Percentiles rank a stretch among this genome's conserved stretches.
These are phyloP conservation scores for Globisporangium canariense DNA, from an alignment of 352 stramenopile species.

Conservation along the genomic window DNA sequence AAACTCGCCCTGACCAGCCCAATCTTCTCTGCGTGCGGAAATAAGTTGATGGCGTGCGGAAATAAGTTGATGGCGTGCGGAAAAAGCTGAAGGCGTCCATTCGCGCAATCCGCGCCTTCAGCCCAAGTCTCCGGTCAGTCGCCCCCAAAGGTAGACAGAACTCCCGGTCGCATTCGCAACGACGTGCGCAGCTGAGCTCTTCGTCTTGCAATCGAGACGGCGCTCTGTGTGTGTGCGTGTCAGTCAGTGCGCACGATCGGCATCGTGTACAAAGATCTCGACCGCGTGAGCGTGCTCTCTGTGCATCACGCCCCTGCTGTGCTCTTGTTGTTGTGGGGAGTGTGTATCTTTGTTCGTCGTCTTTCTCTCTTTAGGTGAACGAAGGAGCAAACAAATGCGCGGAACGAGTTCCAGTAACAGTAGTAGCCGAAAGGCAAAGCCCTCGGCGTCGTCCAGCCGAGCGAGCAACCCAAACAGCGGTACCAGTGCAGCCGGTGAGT, in stretches of 20 bases:
- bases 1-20: no score
- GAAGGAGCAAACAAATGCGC: constrained; percentile 6
- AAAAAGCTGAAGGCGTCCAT: no score
- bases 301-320: neutral
- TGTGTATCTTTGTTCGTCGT: neutral
- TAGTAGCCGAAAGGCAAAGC: constrained; percentile 12
- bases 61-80: no score
- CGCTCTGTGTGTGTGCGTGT: neutral
- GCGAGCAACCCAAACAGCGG: neutral
- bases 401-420: constrained; percentile 7
- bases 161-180: no score
- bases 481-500: neutral
- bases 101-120: no score
- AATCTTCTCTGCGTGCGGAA: no score
- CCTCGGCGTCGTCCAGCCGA: constrained; percentile 4
- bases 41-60: no score
- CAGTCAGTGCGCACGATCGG: neutral
- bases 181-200: neutral
- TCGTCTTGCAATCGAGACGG: neutral
- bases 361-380: neutral
- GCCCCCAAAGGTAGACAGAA: no score
- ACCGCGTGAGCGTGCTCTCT: neutral
- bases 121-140: no score
- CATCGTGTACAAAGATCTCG: neutral
- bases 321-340: constrained; percentile 10